These are phyloP conservation scores for Erigeron philadelphicus DNA, from an alignment of 140 eudicot genomes.

Conservation along the genomic window DNA sequence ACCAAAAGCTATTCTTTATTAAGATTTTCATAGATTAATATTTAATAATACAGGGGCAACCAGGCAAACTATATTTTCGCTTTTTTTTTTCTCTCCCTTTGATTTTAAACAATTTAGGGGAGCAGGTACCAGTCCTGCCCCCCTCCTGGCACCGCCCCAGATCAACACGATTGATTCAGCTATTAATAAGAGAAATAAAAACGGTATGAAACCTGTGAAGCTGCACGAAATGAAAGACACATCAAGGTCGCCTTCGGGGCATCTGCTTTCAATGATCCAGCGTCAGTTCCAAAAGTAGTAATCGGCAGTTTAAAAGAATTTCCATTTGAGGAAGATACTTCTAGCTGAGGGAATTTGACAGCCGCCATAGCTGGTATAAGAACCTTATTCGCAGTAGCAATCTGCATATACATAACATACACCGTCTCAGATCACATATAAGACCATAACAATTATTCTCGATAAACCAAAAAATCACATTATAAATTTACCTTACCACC, in stretches of 20 bases:
- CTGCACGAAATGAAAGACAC: slow-evolving; percentile 82
- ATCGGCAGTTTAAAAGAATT: slow-evolving; percentile 56
- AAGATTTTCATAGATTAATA: too few species aligned
- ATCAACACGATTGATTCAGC: neutral
- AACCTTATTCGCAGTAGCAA: slow-evolving; percentile 63
- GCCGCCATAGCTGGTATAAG: slow-evolving; percentile 70
- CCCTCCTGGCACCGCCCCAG: neutral
- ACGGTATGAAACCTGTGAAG: slow-evolving; percentile 59
- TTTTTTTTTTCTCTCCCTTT: too few species aligned
- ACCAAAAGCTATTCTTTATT: too few species aligned
- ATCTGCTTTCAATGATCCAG: slow-evolving; percentile 27
- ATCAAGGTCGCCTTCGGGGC: slow-evolving; percentile 57
- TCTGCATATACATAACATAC: slow-evolving; percentile 36
- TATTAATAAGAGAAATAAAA: neutral
- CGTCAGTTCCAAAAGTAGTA: slow-evolving; percentile 31
- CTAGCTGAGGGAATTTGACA: slow-evolving; percentile 67
- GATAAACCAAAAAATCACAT: neutral
- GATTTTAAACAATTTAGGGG: too few species aligned
- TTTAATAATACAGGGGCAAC: too few species aligned
- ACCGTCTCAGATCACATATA: neutral
- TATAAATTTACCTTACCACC: slow-evolving; percentile 71
- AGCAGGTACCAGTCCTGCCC: too few species aligned
- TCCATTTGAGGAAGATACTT: slow-evolving; percentile 64
- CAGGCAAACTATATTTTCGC: too few species aligned
- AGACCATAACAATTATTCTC: neutral